Evolutionary conservation across 352 stramenopile species (phyloP).

Genomic region (Aphanomyces euteiches): DNA sequence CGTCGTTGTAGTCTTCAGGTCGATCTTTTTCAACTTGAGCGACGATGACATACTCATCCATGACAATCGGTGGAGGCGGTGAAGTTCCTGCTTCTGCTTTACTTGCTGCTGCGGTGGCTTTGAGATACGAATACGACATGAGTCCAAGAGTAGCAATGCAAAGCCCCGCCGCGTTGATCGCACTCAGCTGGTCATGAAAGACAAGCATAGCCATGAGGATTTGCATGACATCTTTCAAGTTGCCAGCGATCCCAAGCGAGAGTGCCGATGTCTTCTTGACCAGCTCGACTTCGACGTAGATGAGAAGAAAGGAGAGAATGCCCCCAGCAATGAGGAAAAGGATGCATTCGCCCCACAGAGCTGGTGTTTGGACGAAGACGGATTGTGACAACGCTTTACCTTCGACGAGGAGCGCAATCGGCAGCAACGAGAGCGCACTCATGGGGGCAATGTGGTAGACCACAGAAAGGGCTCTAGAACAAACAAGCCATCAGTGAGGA

Average conservation of each 20-base stretch:
- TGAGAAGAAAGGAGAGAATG: conserved; percentile 65
- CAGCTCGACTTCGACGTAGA: conserved; percentile 78
- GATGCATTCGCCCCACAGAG: conserved; percentile 49
- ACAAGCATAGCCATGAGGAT: conserved; percentile 72
- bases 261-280: conserved; percentile 79
- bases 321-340: conserved; percentile 67
- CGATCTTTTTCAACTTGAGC: background rate
- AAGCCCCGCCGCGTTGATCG: conserved; percentile 64
- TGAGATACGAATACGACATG: conserved; percentile 73
- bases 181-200: conserved; percentile 61
- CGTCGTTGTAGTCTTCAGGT: background rate
- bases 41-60: background rate
- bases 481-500: background rate
- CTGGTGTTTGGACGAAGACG: conserved; percentile 51
- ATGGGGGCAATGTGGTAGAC: conserved; percentile 80
- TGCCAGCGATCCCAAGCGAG: conserved; percentile 71
- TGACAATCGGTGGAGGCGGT: background rate
- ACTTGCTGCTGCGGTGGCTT: conserved; percentile 42
- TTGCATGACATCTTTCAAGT: conserved; percentile 78
- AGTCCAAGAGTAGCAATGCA: conserved; percentile 67
- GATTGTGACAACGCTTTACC: conserved; percentile 46
- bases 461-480: conserved; percentile 53
- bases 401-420: conserved; percentile 59
- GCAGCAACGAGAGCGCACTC: conserved; percentile 64
- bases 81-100: background rate